Evolutionary conservation across 805 yeast genomes (phyloP), one percentile per base, ranked within the genome.

Genomic region (Saccharomycopsis malanga): DNA sequence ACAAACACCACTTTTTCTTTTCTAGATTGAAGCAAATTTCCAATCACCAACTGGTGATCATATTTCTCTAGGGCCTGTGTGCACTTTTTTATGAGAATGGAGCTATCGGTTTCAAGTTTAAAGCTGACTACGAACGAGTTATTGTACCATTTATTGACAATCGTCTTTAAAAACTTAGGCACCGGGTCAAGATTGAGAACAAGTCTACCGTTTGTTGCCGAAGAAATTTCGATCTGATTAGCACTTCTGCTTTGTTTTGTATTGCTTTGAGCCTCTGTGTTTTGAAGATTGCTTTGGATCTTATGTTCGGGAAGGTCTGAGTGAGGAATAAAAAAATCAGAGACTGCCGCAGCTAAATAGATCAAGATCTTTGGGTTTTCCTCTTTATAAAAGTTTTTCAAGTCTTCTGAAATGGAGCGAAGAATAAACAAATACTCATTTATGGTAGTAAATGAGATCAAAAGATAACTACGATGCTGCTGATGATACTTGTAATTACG

Each of bases 311-410:
- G 95, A 57, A 88, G 70, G 54, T 86, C 73, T 1, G 89, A 80
- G 37, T 76, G 76, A 1, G 98, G 98, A 36, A 93, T 72, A 66
- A 89, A 93, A 65, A 93, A 93, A 62, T 93, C 99, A 5, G 96
- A 86, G 0, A 93, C 99, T 0, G 98, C 98, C 6, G 98, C 98
- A 0, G 98, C 98, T 45, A 93, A 70, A 61, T 83, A 93, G 61
- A 91, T 87, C 35, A 93, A 61, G 0, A 88, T 86, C 46, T 67
- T 68, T 3, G 72, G 63, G 2, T 79, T 83, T 21, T 51, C 17
- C 30, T 36, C 42, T 5, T 39, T 25, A 24, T 37, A 49, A 34
- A 76, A 61, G 3, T 66, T 65, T 45, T 79, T 74, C 58, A 91
- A 62, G 37, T 72, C 69, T 53, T 73, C 72, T 1, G 93, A 81